Evolutionary conservation across 805 yeast species (phyloP).

Genomic region (Zygoascus bituminiphila): DNA sequence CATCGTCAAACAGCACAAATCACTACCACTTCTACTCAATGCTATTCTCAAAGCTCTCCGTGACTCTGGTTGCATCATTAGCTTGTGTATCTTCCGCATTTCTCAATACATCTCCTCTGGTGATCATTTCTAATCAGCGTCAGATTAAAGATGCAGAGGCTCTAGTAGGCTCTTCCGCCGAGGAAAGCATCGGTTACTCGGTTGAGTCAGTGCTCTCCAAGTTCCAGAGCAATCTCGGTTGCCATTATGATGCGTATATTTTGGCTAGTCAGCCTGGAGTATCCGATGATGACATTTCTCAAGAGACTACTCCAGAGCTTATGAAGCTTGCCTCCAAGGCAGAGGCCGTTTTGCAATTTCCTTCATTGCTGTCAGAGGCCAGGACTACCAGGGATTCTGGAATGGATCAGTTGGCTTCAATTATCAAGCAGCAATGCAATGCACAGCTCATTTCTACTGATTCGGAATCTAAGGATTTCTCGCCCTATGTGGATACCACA

Average conservation of each 20-base stretch:
- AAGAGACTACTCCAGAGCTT: constrained; percentile 36
- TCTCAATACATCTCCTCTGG: constrained; percentile 3
- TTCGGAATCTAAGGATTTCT: constrained; percentile 35
- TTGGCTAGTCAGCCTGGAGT: constrained; percentile 50
- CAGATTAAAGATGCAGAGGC: background rate
- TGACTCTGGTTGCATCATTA: background rate
- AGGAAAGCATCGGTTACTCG: background rate
- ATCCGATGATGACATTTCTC: constrained; percentile 33
- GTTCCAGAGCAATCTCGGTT: constrained; percentile 18
- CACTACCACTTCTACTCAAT: too few relatives aligned
- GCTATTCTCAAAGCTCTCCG: background rate
- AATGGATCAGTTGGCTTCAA: constrained; percentile 8
- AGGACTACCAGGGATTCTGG: background rate
- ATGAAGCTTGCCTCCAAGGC: background rate
- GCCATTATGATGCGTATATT: constrained; percentile 50
- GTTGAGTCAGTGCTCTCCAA: background rate
- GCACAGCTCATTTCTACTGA: constrained; percentile 39
- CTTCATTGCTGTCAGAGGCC: background rate
- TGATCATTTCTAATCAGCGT: background rate
- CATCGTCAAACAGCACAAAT: background rate
- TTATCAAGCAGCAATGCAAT: constrained; percentile 42
- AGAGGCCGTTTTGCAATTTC: background rate
- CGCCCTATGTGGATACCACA: constrained; percentile 54
- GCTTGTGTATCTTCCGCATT: background rate
- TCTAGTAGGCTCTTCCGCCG: background rate